A percentile compares a stretch with the other conserved stretches of the same genome.
These are phyloP conservation scores for Boletellus ananiceps DNA, from an alignment of 768 basidiomycete species.

Conservation along the genomic window DNA sequence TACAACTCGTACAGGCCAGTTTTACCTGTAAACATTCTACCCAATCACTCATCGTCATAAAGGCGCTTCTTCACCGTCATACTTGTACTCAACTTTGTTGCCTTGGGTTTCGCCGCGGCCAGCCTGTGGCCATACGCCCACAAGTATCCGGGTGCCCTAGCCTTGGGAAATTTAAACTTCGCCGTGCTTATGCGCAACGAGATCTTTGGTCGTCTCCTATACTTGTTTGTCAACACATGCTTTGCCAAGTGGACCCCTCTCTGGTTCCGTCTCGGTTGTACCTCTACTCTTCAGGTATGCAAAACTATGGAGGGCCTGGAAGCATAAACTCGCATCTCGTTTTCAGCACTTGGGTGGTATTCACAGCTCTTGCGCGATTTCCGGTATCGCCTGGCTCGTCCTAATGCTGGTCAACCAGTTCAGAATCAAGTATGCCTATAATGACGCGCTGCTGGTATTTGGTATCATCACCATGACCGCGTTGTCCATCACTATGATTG, in stretches of 20 bases:
- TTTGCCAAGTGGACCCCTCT: conserved; percentile 85
- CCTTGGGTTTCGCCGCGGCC: conserved; percentile 54
- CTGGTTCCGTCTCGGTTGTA: conserved; percentile 67
- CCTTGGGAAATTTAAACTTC: conserved; percentile 66
- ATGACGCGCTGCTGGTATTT: conserved; percentile 54
- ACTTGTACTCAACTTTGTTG: conserved; percentile 55
- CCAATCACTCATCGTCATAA: conserved; percentile 6
- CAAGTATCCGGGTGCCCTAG: conserved; percentile 63
- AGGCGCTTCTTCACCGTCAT: conserved; percentile 73
- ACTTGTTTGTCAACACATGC: conserved; percentile 62
- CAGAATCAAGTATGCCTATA: conserved; percentile 43
- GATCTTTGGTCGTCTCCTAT: conserved; percentile 73
- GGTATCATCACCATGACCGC: conserved; percentile 56
- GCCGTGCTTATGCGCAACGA: conserved; percentile 80
- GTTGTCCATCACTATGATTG: conserved; percentile 54
- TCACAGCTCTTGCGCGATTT: conserved; percentile 70
- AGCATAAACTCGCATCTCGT: conserved; percentile 6
- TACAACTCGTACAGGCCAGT: conserved; percentile 73
- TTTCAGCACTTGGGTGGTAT: conserved; percentile 72
- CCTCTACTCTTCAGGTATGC: conserved; percentile 62
- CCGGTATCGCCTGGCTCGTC: conserved; percentile 66
- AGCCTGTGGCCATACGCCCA: conserved; percentile 67
- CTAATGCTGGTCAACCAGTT: conserved; percentile 58
- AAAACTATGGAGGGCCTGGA: not conserved
- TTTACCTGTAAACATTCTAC: not conserved